Evolutionary conservation across 306 rosid species (phyloP).

Genomic region (Citrullus colocynthis): DNA sequence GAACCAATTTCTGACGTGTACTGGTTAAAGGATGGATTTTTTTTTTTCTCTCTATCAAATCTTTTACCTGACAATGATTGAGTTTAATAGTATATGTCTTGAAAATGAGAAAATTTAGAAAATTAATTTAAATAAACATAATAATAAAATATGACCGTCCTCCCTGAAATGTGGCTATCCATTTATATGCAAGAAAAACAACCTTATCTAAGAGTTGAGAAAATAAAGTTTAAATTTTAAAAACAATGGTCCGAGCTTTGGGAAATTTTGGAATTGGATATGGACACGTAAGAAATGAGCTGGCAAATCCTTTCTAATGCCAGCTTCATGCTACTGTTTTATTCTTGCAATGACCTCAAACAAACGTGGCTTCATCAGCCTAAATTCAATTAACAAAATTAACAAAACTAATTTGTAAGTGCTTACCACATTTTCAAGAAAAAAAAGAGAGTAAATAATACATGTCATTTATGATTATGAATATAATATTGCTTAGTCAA

Average conservation of each 20-base stretch:
- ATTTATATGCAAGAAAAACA: not conserved
- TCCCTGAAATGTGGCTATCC: not conserved
- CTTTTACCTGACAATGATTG: too few species aligned
- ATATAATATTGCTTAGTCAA: not conserved
- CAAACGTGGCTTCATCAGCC: not conserved
- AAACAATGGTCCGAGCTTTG: not conserved
- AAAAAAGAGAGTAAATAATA: too few species aligned
- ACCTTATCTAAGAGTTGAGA: not conserved
- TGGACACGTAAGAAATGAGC: slow-evolving; percentile 1
- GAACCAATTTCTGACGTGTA: too few species aligned
- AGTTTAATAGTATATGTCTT: too few species aligned
- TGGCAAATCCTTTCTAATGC: not conserved
- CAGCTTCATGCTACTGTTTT: not conserved
- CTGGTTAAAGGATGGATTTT: too few species aligned
- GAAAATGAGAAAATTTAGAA: too few species aligned
- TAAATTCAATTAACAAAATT: not conserved
- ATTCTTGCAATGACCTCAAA: not conserved
- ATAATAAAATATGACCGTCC: not conserved
- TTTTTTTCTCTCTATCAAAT: too few species aligned
- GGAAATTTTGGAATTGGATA: not conserved
- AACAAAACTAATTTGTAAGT: not conserved
- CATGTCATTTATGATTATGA: not conserved
- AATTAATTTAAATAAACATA: not conserved
- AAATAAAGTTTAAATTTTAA: not conserved
- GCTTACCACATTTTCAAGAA: not conserved